Conservation (phyloP, 352 stramenopile species). For the Phytophthora ohioensis region DNA sequence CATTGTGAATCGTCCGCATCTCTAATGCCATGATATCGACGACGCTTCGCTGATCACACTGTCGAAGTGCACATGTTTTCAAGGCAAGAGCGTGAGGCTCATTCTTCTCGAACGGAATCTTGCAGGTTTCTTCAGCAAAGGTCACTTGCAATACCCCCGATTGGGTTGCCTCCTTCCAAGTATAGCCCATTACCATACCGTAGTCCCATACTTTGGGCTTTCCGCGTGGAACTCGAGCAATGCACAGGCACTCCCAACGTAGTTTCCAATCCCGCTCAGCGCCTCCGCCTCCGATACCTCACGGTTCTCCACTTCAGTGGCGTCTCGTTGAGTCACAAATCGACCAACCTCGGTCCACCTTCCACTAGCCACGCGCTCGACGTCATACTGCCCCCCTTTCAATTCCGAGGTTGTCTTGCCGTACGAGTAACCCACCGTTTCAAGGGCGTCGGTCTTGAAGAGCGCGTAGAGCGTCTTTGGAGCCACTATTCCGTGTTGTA, state of each 20-base stretch:
- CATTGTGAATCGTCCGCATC: constrained; percentile 13
- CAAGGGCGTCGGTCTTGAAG: too few species aligned
- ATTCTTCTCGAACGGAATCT: background rate
- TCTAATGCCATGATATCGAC: constrained; percentile 16
- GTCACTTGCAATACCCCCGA: constrained; percentile 15
- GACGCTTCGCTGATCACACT: background rate
- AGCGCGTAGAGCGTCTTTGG: too few species aligned
- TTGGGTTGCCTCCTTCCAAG: background rate
- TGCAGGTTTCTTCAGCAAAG: background rate
- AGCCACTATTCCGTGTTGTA: background rate
- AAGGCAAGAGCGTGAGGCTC: constrained; percentile 15
- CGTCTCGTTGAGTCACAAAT: background rate
- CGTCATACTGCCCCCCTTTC: background rate
- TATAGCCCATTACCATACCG: constrained; percentile 13
- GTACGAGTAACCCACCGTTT: background rate
- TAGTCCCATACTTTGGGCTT: constrained; percentile 27
- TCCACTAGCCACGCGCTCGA: constrained; percentile 1
- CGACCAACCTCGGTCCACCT: background rate
- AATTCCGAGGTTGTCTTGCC: background rate
- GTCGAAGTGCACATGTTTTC: constrained; percentile 13
- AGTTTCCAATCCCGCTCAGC: constrained; percentile 18
- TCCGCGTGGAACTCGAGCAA: constrained; percentile 4
- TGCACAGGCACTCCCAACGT: constrained; percentile 16
- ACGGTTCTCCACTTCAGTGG: background rate
- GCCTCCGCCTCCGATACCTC: constrained; percentile 13